Base-by-base conservation (phyloP, 2,329 filamentous ascomycete genomes). In the Exophiala spinifera region DNA sequence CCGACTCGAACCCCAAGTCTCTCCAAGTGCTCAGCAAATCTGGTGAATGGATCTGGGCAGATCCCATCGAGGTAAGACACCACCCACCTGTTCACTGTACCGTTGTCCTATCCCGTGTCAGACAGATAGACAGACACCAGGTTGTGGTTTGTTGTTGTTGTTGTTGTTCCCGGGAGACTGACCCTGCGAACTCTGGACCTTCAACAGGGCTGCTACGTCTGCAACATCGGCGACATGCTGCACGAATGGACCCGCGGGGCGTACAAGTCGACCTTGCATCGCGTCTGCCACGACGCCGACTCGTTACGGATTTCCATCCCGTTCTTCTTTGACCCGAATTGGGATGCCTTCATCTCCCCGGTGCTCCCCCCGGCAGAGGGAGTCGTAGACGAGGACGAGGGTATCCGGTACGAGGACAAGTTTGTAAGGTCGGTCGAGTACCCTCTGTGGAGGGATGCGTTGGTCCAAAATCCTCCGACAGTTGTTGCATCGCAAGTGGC, bases 251-350 rank as follows among this genome's bases (percentile, higher is more conserved):
- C 79, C 10, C 76, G 77, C 46, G 74, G 75, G 13, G 66, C 70
- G 48, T 83, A 80, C 67, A 76, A 74, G 63, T 78, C 74, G 61
- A 80, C 75, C 45, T 65, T 79, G 5, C 80, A 83, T 63, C 70
- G 79, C 3, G 80, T 83, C 25, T 75, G 82, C 56, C 82, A 82
- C 68, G 70, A 71, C 39, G 75, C 25, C 49, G 50, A 19, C 17
- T 54, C n/a, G 31, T 45, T 46, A 21, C 49, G 58, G 5, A 47
- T 59, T 14, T 61, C 58, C 14, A 43, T 61, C 4, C 55, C 57
- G 11, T 52, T 60, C 25, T 59, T 61, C 53, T 61, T 61, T 23
- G 51, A 55, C 28, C 56, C 56, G 14, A 59, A 61, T 40, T 47
- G 33, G 49, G 55, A 61, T 8, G 52, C 58, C 13, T 34, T 56